Conservation (phyloP, 352 stramenopile genomes). For the Phytophthora uliginosa region DNA sequence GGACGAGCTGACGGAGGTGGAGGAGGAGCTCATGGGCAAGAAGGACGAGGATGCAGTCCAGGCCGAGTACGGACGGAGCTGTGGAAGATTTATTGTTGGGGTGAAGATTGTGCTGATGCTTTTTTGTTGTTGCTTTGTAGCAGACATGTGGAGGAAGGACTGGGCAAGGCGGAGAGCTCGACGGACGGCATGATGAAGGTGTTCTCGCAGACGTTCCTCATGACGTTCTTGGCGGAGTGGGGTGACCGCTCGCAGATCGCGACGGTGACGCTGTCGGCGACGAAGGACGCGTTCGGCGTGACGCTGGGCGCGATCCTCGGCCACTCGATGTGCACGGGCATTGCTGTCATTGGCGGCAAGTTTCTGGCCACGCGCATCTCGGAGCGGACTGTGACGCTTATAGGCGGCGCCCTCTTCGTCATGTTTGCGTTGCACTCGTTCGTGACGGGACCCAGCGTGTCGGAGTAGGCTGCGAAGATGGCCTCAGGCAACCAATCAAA, state of each 20-base stretch:
- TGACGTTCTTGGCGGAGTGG: constrained; percentile 99
- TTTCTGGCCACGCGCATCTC: constrained; percentile 98
- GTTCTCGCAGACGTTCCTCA: constrained; percentile 96
- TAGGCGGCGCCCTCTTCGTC: constrained; percentile 97
- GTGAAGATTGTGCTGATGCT: not conserved
- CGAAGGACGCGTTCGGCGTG: constrained; percentile 96
- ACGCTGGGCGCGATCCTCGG: constrained; percentile 97
- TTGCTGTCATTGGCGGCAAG: constrained; percentile 98
- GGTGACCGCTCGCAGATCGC: constrained; percentile 99
- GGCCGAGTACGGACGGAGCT: constrained; percentile 48
- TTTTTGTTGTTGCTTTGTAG: not conserved
- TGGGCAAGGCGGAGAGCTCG: constrained; percentile 29
- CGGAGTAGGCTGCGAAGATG: constrained; percentile 29
- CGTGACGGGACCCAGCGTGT: constrained; percentile 80
- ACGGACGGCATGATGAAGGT: constrained; percentile 87
- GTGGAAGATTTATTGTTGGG: not conserved
- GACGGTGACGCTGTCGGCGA: constrained; percentile 98
- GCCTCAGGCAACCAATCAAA: constrained; percentile 12
- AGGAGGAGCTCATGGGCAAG: constrained; percentile 89
- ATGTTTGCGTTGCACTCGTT: constrained; percentile 98
- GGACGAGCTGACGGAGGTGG: constrained; percentile 83
- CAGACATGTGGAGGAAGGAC: constrained; percentile 43
- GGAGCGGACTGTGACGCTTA: constrained; percentile 97
- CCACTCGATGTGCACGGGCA: constrained; percentile 98
- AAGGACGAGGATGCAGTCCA: constrained; percentile 68